phyloP scores from a whole-genome alignment of 2,329 filamentous ascomycete genomes.

The Knoxdaviesia proteae region DNA sequence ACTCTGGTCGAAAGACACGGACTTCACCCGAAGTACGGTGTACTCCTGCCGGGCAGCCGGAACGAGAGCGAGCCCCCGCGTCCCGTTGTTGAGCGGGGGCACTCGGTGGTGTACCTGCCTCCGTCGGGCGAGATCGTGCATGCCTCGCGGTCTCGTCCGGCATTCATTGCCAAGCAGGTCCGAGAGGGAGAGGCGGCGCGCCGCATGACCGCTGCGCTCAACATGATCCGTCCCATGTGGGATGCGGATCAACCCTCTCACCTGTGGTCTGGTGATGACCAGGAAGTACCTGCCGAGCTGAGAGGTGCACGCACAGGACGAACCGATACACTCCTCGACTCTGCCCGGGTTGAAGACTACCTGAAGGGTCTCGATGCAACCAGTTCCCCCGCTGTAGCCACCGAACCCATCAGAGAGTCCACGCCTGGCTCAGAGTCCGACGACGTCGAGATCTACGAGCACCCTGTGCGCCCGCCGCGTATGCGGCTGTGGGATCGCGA shows the following conservation, averaged over 20 bases:
- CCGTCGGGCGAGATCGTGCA: constrained; percentile 25
- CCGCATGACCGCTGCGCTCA: no score
- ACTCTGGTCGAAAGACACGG: constrained; percentile 25
- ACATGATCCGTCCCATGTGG: no score
- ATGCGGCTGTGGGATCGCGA: no score
- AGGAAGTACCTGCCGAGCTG: no score
- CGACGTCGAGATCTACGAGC: background rate
- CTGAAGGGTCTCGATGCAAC: background rate
- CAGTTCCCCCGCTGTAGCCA: background rate
- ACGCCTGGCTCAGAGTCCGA: background rate
- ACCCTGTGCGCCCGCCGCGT: no score
- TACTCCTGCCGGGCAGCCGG: constrained; percentile 25
- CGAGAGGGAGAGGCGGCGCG: constrained; percentile 7
- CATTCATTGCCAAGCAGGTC: constrained; percentile 13
- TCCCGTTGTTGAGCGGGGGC: constrained; percentile 21
- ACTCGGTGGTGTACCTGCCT: constrained; percentile 27
- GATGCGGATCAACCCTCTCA: no score
- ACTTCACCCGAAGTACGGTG: constrained; percentile 31
- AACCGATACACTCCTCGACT: no score
- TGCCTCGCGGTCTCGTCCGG: constrained; percentile 22
- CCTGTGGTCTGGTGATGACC: no score
- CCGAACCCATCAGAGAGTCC: background rate
- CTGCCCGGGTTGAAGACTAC: background rate
- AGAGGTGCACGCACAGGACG: no score
- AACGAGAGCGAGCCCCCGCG: constrained; percentile 21